Base-by-base conservation (phyloP, 176 grass and related monocot genomes). In the Neostapfia colusana region DNA sequence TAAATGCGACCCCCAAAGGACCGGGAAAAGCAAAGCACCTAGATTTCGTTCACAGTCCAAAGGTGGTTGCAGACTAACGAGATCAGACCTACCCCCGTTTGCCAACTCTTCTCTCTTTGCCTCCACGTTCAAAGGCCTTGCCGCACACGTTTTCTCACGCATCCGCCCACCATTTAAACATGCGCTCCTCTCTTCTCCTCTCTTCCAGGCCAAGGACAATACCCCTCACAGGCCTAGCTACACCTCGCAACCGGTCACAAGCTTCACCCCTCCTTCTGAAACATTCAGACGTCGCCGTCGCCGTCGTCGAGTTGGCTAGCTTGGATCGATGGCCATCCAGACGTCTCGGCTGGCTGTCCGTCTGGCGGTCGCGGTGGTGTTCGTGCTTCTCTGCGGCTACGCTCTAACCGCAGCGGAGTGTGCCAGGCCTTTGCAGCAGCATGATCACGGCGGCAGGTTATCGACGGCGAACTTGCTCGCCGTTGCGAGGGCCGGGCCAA, bases 401-500 rank as follows among this genome's bases (percentile, higher is more conserved):
- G 83, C 69, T 49, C 48, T 85, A 28, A 40, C 34, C 34, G 25
- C 38, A 6, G 84, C 37, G 36, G 87, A 93, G 66, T 65, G 84
- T 77, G 84, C 81, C 34, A 88, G 91, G 41, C 82, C 85, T 17
- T n/a, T 93, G 63, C 78, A n/a, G 63, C 78, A n/a, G 9, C 55
- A 26, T 5, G 50, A 76, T 14, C 76, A 72, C 13, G 60, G 71
- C 11, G 42, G 36, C 14, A 71, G 45, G 39, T 73, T 80, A 43
- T 78, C 91, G 0, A 37, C 67, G 36, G 27, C 15, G 4, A 80
- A 65, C 63, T 60, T 51, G 60, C 75, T 93, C 44, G 69, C 34
- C 34, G 75, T 93, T 5, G 91, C 87, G 8, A 93, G 76, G 55
- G 73, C 81, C 0, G 91, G 91, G 58, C 91, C 91, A 3, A 93